Evolutionary conservation across 352 stramenopile genomes (phyloP).

Genomic region (Pythium oligandrum): DNA sequence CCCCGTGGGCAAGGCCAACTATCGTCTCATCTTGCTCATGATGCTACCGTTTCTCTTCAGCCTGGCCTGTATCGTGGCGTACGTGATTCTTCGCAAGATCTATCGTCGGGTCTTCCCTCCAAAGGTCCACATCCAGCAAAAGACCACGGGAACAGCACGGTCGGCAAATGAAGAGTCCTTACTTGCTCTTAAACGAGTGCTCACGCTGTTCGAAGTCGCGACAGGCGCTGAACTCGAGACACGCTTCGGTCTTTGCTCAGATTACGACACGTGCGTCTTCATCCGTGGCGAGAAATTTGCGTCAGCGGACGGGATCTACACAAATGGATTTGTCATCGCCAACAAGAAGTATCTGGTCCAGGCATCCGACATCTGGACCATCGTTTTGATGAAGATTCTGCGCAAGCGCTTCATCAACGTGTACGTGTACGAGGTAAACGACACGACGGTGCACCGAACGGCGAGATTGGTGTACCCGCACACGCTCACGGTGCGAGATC

Average conservation of each 20-base stretch:
- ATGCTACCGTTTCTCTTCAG: conserved; percentile 7
- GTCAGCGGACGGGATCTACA: conserved; percentile 26
- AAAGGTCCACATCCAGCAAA: conserved; percentile 6
- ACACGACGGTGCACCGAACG: conserved; percentile 12
- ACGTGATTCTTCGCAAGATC: conserved; percentile 12
- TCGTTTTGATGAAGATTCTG: conserved; percentile 30
- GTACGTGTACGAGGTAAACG: conserved; percentile 28
- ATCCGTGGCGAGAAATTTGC: conserved; percentile 32
- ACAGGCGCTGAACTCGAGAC: conserved; percentile 20
- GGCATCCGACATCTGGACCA: conserved; percentile 22
- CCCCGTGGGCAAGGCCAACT: neutral
- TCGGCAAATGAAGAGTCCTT: conserved; percentile 10
- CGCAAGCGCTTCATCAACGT: conserved; percentile 16
- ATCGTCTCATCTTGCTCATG: neutral
- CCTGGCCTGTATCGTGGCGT: conserved; percentile 13
- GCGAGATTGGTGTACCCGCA: conserved; percentile 29
- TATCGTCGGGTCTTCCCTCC: conserved; percentile 10
- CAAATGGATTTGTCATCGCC: conserved; percentile 26
- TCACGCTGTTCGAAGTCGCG: conserved; percentile 26
- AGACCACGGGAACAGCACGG: conserved; percentile 1
- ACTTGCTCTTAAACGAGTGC: conserved; percentile 13
- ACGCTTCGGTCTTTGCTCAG: conserved; percentile 16
- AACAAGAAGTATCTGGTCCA: conserved; percentile 37
- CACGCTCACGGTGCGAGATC: conserved; percentile 18
- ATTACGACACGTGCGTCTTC: conserved; percentile 27